phyloP scores from a whole-genome alignment of 495 filamentous ascomycete genomes.

The Penicillium cinerascens region DNA sequence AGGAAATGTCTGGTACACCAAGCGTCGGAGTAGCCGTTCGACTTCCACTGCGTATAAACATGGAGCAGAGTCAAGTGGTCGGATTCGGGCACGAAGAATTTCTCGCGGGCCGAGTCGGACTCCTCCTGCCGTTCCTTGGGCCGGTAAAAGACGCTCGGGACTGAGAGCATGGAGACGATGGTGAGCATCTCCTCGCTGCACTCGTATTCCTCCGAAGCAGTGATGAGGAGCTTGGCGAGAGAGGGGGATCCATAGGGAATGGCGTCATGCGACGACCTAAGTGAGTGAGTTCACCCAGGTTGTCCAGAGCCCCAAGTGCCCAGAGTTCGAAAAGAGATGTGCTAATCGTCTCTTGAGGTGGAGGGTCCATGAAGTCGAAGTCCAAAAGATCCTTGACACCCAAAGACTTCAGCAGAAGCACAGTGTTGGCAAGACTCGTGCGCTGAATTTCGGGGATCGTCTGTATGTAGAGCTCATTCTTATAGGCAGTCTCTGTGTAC shows the following conservation, averaged over 20 bases:
- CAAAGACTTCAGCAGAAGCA: constrained; percentile 88
- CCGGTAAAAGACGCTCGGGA: constrained; percentile 94
- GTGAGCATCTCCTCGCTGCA: constrained; percentile 98
- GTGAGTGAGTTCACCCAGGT: constrained; percentile 85
- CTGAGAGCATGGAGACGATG: constrained; percentile 97
- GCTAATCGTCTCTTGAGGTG: constrained; percentile 95
- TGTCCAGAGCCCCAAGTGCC: constrained; percentile 91
- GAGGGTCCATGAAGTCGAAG: constrained; percentile 99
- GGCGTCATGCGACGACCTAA: constrained; percentile 91
- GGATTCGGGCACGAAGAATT: constrained; percentile 97
- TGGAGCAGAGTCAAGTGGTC: constrained; percentile 95
- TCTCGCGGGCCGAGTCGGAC: constrained; percentile 92
- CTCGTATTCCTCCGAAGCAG: constrained; percentile 72
- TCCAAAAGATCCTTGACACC: constrained; percentile 93
- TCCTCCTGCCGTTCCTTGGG: constrained; percentile 97
- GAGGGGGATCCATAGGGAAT: constrained; percentile 93
- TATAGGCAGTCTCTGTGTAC: constrained; percentile 91
- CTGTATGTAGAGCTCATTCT: constrained; percentile 95
- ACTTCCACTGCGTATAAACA: constrained; percentile 93
- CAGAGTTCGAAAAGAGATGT: constrained; percentile 97
- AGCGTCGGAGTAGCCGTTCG: constrained; percentile 81
- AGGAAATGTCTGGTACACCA: constrained; percentile 95
- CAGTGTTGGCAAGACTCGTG: constrained; percentile 92
- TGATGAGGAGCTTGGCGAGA: constrained; percentile 95
- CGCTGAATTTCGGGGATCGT: constrained; percentile 98